Evolutionary conservation across 2,329 filamentous ascomycete species (phyloP).

Genomic region (Zymoseptoria tritici): DNA sequence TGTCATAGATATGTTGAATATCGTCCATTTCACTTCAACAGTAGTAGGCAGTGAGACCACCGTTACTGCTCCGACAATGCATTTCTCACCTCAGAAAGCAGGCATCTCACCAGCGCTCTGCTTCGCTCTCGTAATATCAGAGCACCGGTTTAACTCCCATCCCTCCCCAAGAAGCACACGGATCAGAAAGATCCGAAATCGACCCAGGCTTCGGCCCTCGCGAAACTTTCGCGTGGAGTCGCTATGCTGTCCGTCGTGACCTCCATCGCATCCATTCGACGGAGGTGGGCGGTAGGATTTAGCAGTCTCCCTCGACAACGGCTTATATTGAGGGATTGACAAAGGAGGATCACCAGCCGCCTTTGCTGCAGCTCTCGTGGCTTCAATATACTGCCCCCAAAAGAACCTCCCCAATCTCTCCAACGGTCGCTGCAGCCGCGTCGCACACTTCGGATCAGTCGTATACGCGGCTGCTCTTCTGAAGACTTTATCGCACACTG

Average conservation of each 20-base stretch:
- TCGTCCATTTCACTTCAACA: no score
- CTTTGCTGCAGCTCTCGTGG: neutral
- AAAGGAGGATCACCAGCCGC: no score
- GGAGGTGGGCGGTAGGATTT: neutral
- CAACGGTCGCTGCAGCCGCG: neutral
- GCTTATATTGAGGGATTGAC: no score
- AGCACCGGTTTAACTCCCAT: neutral
- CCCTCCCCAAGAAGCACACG: neutral
- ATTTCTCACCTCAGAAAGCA: no score
- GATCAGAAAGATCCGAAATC: neutral
- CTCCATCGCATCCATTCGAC: neutral
- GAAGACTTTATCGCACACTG: neutral
- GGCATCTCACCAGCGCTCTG: no score
- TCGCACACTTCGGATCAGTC: neutral
- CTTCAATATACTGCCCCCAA: neutral
- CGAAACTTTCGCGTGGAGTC: neutral
- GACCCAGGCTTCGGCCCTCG: neutral
- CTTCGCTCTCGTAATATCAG: no score
- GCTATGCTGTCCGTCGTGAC: neutral
- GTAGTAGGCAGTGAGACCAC: no score
- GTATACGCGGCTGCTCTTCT: neutral
- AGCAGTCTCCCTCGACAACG: neutral
- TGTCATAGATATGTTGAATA: no score
- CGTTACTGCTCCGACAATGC: no score
- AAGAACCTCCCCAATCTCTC: neutral